Evolutionary conservation across 805 yeast genomes (phyloP).

Genomic region (Suhomyces prunicola): DNA sequence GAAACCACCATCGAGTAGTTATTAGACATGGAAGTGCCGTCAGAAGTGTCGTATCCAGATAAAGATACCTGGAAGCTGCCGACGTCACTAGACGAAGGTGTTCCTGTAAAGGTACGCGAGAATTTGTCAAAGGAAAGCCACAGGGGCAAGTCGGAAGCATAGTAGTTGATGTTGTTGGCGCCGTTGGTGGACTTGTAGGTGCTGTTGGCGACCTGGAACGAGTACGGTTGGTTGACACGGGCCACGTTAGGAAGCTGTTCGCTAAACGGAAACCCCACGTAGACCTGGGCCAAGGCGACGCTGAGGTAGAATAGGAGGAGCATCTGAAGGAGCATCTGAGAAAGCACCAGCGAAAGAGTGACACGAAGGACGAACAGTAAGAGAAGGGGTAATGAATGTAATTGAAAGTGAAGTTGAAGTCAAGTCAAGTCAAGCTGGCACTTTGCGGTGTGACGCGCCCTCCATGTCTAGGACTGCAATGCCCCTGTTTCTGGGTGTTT

Average conservation of each 20-base stretch:
- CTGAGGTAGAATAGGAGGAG: conserved; percentile 6
- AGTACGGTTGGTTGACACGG: conserved; percentile 56
- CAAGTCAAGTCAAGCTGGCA: too few species aligned
- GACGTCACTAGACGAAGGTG: conserved; percentile 52
- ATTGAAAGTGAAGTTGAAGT: not conserved
- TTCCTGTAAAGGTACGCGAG: conserved; percentile 65
- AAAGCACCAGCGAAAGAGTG: not conserved
- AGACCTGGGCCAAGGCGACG: conserved; percentile 43
- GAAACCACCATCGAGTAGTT: conserved; percentile 63
- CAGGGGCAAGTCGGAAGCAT: conserved; percentile 57
- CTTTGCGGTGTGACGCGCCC: not conserved
- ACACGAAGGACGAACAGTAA: not conserved
- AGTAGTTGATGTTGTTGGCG: conserved; percentile 48
- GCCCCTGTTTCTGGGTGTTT: too few species aligned
- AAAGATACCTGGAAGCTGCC: conserved; percentile 44
- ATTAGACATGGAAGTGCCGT: conserved; percentile 41
- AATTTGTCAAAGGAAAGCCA: conserved; percentile 76
- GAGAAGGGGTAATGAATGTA: not conserved
- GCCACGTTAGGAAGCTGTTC: conserved; percentile 90
- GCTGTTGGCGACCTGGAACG: conserved; percentile 64
- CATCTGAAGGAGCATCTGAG: not conserved
- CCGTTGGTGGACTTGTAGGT: conserved; percentile 51
- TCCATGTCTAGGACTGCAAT: not conserved
- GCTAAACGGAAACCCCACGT: conserved; percentile 70
- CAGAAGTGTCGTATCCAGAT: conserved; percentile 63